A percentile compares a stretch with the other conserved stretches of the same genome.
Conservation (phyloP, 768 basidiomycete genomes). For the Kwoniella newhampshirensis region DNA sequence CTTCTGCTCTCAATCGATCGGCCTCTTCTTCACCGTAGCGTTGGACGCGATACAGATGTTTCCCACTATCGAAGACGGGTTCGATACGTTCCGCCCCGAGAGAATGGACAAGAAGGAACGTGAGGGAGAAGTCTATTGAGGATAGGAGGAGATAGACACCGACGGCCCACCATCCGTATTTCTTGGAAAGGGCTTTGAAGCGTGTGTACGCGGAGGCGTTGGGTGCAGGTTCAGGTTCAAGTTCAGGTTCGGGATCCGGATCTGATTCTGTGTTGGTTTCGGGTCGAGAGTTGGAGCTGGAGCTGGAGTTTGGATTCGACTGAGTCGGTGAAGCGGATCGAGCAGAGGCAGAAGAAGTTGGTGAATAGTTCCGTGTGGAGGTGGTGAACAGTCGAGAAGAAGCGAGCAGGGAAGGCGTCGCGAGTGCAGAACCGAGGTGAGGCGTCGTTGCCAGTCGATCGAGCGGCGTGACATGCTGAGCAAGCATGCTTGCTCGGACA, state of each 20-base stretch:
- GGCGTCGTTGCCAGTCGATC: too few relatives aligned
- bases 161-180: conserved; percentile 94
- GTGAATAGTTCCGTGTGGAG: not conserved
- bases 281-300: not conserved
- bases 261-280: conserved; percentile 1
- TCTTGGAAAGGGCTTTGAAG: conserved; percentile 65
- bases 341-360: not conserved
- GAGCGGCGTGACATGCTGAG: too few relatives aligned
- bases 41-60: conserved; percentile 46
- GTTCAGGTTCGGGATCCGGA: conserved; percentile 12
- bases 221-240: conserved; percentile 19
- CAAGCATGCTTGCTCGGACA: too few relatives aligned
- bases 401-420: too few relatives aligned
- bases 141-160: conserved; percentile 79
- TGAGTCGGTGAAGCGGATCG: not conserved
- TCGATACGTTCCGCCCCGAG: conserved; percentile 89
- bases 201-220: conserved; percentile 25
- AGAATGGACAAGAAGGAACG: conserved; percentile 78
- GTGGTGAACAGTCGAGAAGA: not conserved
- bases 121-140: conserved; percentile 76
- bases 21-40: conserved; percentile 39
- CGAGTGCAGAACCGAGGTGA: too few relatives aligned
- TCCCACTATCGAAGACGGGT: conserved; percentile 57
- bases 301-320: not conserved
- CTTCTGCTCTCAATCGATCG: conserved; percentile 15